Evolutionary conservation across 2,329 filamentous ascomycete species (phyloP).

Genomic region (Pyrenophora teres): DNA sequence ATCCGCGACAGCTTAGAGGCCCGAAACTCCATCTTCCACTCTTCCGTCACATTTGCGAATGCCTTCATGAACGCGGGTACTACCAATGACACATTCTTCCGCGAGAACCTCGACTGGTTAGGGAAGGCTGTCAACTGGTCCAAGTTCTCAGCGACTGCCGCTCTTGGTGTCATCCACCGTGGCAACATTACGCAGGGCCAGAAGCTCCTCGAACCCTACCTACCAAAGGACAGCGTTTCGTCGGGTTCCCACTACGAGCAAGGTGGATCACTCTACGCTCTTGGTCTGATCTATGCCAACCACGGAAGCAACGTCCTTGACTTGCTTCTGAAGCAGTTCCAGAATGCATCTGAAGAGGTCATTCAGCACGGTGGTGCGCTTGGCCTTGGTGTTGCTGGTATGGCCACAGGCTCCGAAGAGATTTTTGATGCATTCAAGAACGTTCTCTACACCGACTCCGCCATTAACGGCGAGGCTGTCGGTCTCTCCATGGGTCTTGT

Average conservation of each 20-base stretch:
- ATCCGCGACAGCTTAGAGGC: conserved; percentile 94
- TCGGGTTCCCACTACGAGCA: conserved; percentile 90
- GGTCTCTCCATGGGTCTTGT: conserved; percentile 96
- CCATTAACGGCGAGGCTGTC: conserved; percentile 94
- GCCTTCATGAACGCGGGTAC: conserved; percentile 99
- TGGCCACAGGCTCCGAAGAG: conserved; percentile 89
- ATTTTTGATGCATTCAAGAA: conserved; percentile 90
- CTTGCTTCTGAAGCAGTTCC: conserved; percentile 77
- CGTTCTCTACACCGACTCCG: conserved; percentile 90
- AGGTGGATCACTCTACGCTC: conserved; percentile 92
- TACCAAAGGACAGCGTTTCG: conserved; percentile 77
- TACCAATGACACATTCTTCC: conserved; percentile 97
- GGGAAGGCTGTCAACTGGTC: conserved; percentile 99
- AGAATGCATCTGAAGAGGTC: conserved; percentile 80
- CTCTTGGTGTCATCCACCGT: conserved; percentile 92
- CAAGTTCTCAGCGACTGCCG: conserved; percentile 97
- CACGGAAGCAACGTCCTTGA: conserved; percentile 89
- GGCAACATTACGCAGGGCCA: conserved; percentile 92
- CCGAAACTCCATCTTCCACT: conserved; percentile 97
- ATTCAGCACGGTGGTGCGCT: conserved; percentile 96
- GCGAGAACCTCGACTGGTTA: conserved; percentile 96
- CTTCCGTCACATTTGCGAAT: conserved; percentile 94
- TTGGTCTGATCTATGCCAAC: conserved; percentile 95
- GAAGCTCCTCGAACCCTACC: conserved; percentile 91
- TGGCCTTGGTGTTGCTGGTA: conserved; percentile 92